Evolutionary conservation across 345 rosid genomes (phyloP).

Genomic region (Pelargonium nanum): DNA sequence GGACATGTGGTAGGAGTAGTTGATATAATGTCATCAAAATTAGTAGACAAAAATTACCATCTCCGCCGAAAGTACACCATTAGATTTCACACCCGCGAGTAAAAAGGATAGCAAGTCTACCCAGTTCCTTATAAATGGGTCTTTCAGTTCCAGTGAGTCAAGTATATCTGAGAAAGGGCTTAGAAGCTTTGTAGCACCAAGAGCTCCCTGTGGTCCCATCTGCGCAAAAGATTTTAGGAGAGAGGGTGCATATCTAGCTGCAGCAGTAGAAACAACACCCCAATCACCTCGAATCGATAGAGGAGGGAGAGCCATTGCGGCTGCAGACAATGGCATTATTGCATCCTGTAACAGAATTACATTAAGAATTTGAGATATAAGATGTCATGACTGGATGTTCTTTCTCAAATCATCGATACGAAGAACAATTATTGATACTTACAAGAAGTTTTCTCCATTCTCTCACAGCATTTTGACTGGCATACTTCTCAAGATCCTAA

Average conservation of each 20-base stretch:
- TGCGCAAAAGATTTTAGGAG: constrained; percentile 59
- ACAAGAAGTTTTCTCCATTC: constrained; percentile 93
- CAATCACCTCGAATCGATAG: constrained; percentile 76
- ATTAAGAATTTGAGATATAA: background rate
- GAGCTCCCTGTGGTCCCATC: constrained; percentile 85
- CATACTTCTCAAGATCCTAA: constrained; percentile 83
- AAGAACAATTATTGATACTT: constrained; percentile 15
- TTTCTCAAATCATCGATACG: background rate
- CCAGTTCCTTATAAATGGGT: constrained; percentile 87
- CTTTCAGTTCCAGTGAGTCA: constrained; percentile 66
- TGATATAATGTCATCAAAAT: background rate
- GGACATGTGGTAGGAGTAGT: background rate
- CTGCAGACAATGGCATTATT: constrained; percentile 78
- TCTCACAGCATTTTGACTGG: constrained; percentile 55
- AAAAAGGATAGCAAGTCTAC: constrained; percentile 87
- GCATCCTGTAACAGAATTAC: constrained; percentile 45
- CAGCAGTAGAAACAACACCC: constrained; percentile 81
- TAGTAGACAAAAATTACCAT: constrained; percentile 56
- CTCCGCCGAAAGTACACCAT: constrained; percentile 96
- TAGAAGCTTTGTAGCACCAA: constrained; percentile 78
- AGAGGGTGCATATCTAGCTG: constrained; percentile 82
- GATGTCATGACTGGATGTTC: too few relatives aligned
- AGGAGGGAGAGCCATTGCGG: constrained; percentile 92
- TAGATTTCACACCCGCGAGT: constrained; percentile 94
- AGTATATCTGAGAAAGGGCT: constrained; percentile 77